Evolutionary conservation across 768 basidiomycete species (phyloP), one percentile per base, ranked within the genome.

Genomic region (Butyriboletus loyo): DNA sequence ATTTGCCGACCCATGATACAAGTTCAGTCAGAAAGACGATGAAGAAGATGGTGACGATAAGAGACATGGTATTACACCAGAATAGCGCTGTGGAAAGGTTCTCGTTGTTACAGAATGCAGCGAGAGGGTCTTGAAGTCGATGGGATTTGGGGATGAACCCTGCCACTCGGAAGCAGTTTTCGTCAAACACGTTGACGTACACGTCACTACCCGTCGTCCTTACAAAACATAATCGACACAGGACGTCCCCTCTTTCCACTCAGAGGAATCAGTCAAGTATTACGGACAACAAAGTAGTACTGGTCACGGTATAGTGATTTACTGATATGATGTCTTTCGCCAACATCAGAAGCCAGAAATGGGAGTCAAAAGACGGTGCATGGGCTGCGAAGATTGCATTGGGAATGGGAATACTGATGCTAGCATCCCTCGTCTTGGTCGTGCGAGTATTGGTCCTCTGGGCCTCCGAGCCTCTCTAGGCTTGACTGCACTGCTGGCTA

Each of bases 1-100:
- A 80, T 66, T 92, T 81, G 40, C 94, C 94, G 46, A 96, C 80
- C 93, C 92, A 95, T 44, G 86, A 81, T 55, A 96, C 80, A 61
- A 92, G 76, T 67, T 95, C 87, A 3, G 89, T 88, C 48, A 91
- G 57, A 62, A 96, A 84, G 30, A 91, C 90, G 48, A 94, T 79
- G 17, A 78, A 68, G 65, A 98, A 92, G 55, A 96, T 89, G 24
- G 89, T 81, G 50, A 93, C 62, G 37, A 93, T 83, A 51, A 95
- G 81, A 56, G 89, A 81, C 89, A 92, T 92, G 54, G 50, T 60
- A 3, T 46, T 36, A 53, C 40, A 52, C 50, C 50, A 21, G 49
- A 21, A 38, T 19, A 30, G 48, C 19, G 53, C 27, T 10, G 45
- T 44, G 32, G 24, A 39, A 10, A 15, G 31, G 39, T 36, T 43